Evolutionary conservation across 768 basidiomycete genomes (phyloP).

Genomic region (Tricholomella constricta): DNA sequence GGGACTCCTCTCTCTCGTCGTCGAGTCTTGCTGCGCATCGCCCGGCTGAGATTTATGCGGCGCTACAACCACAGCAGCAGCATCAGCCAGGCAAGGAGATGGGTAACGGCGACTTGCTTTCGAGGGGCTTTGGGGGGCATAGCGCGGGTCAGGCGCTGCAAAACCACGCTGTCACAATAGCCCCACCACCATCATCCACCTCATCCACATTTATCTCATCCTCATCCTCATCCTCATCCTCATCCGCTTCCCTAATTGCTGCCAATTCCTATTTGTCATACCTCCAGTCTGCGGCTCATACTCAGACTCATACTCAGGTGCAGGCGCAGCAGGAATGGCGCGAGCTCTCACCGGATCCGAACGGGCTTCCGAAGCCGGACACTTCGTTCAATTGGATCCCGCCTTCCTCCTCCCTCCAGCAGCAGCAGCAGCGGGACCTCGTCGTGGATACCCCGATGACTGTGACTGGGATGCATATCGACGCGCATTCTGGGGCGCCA

Average conservation of each 20-base stretch:
- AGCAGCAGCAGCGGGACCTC: neutral
- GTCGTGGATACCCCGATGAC: neutral
- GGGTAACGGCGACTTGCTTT: slow-evolving; percentile 27
- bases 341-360: slow-evolving; percentile 5
- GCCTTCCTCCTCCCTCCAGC: neutral
- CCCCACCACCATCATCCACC: neutral
- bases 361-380: slow-evolving; percentile 17
- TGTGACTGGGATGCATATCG: neutral
- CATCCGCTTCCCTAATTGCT: no score
- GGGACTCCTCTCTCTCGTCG: neutral
- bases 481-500: neutral
- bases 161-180: slow-evolving; percentile 2
- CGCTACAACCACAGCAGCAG: neutral
- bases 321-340: slow-evolving; percentile 3
- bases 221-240: no score
- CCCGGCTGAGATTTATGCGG: no score
- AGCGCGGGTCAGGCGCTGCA: slow-evolving; percentile 19
- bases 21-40: no score
- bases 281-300: neutral
- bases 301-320: neutral
- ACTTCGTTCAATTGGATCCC: slow-evolving; percentile 22
- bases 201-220: no score
- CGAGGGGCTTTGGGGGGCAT: slow-evolving; percentile 25
- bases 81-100: slow-evolving; percentile 12
- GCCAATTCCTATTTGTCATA: neutral